A percentile compares a stretch with the other conserved stretches of the same genome.
Evolutionary conservation across 2,329 filamentous ascomycete species (phyloP).

Genomic region (Alternaria sp.): DNA sequence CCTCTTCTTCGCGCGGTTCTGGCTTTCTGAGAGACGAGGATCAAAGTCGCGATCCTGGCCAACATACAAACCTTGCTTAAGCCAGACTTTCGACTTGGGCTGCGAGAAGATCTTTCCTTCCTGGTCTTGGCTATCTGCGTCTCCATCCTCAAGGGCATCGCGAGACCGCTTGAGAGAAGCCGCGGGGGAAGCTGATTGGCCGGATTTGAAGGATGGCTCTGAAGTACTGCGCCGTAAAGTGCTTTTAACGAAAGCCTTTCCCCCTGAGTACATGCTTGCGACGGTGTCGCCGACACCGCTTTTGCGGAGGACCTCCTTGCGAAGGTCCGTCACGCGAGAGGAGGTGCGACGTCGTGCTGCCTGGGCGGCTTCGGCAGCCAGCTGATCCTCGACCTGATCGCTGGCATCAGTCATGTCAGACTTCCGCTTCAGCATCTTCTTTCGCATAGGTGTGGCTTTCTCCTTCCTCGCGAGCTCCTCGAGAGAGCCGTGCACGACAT

Average conservation of each 20-base stretch:
- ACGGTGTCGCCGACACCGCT: slow-evolving; percentile 36
- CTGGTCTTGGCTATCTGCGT: slow-evolving; percentile 16
- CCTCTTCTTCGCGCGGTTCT: slow-evolving; percentile 48
- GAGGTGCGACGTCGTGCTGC: slow-evolving; percentile 43
- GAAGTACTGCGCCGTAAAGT: slow-evolving; percentile 37
- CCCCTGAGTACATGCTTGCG: slow-evolving; percentile 44
- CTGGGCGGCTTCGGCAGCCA: slow-evolving; percentile 40
- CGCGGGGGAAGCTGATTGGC: slow-evolving; percentile 14
- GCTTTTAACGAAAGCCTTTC: slow-evolving; percentile 43
- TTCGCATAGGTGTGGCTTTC: slow-evolving; percentile 26
- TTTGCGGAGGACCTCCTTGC: slow-evolving; percentile 42
- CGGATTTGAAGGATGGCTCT: slow-evolving; percentile 29
- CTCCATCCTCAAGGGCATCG: slow-evolving; percentile 25
- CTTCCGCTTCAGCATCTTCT: slow-evolving; percentile 20
- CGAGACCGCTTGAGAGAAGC: slow-evolving; percentile 32
- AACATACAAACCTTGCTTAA: slow-evolving; percentile 82
- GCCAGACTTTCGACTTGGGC: slow-evolving; percentile 72
- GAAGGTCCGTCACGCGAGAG: slow-evolving; percentile 41
- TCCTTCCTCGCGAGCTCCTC: slow-evolving; percentile 20
- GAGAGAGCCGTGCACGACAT: slow-evolving; percentile 41
- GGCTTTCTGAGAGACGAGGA: slow-evolving; percentile 55
- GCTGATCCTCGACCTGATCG: slow-evolving; percentile 40
- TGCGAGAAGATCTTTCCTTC: slow-evolving; percentile 31
- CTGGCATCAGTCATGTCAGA: slow-evolving; percentile 14
- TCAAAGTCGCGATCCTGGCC: slow-evolving; percentile 67